phyloP scores from a whole-genome alignment of 2,329 filamentous ascomycete species.

The Aspergillus glaucus region DNA sequence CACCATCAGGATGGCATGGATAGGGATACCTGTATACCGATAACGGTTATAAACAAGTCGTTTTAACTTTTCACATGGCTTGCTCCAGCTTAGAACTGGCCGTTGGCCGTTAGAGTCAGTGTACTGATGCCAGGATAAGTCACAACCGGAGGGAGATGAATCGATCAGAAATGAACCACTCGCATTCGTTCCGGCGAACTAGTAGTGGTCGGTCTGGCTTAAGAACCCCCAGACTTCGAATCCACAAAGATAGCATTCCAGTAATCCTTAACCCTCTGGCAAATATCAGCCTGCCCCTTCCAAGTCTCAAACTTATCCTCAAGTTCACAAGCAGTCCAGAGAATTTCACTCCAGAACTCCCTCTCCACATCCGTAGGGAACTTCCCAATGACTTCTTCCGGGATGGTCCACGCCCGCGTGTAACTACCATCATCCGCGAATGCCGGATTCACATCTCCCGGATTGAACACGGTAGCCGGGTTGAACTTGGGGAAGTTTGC shows the following conservation, averaged over 20 bases:
- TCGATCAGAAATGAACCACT: no score
- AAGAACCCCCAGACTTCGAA: not conserved
- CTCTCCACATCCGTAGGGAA: slow-evolving; percentile 33
- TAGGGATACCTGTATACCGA: no score
- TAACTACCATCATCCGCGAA: slow-evolving; percentile 26
- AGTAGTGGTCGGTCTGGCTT: not conserved
- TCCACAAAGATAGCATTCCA: slow-evolving; percentile 29
- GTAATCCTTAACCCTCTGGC: slow-evolving; percentile 26
- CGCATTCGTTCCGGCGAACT: not conserved
- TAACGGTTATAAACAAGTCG: no score
- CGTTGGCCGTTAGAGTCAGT: no score
- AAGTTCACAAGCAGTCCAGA: slow-evolving; percentile 33
- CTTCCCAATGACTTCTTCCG: slow-evolving; percentile 20
- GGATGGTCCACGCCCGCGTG: slow-evolving; percentile 27
- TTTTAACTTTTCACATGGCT: no score
- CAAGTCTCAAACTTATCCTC: slow-evolving; percentile 28
- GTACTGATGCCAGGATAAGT: no score
- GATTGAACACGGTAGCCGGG: slow-evolving; percentile 30
- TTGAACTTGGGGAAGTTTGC: slow-evolving; percentile 37
- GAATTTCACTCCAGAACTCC: slow-evolving; percentile 35
- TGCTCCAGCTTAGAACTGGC: no score
- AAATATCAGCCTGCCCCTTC: slow-evolving; percentile 27
- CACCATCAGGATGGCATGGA: no score
- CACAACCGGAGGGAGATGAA: no score
- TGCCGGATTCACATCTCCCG: slow-evolving; percentile 22